phyloP scores from a whole-genome alignment of 2,329 filamentous ascomycete species.

The Ophidiomyces ophidiicola region DNA sequence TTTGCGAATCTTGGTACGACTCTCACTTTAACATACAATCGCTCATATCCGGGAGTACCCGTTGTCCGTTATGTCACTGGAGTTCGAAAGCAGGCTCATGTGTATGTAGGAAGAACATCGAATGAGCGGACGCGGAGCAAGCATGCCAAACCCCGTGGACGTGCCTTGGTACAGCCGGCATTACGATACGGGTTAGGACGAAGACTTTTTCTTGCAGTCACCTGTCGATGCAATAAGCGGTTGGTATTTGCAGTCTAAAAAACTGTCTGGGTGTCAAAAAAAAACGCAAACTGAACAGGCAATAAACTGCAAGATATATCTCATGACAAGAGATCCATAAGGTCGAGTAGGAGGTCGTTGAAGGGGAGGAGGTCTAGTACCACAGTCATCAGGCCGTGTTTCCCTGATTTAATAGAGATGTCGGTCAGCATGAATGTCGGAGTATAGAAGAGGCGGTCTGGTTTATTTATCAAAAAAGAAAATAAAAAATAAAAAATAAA shows the following conservation, averaged over 20 bases:
- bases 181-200: conserved; percentile 1
- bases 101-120: background rate
- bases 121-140: conserved; percentile 3
- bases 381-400: conserved; percentile 18
- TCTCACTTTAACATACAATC: conserved; percentile 11
- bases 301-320: background rate
- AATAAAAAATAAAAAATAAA: background rate
- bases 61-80: background rate
- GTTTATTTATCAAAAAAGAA: too few relatives aligned
- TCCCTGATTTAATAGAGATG: conserved; percentile 14
- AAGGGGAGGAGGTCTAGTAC: conserved; percentile 12
- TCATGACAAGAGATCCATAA: conserved; percentile 1
- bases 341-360: background rate
- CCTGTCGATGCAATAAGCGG: conserved; percentile 4
- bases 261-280: too few relatives aligned
- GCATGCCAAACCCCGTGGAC: too few relatives aligned
- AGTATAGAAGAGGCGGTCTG: background rate
- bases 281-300: too few relatives aligned
- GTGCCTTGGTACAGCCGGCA: too few relatives aligned
- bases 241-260: background rate
- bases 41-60: conserved; percentile 10
- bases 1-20: conserved; percentile 7
- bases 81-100: conserved; percentile 3
- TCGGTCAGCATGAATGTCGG: conserved; percentile 2
- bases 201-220: conserved; percentile 9